A percentile compares a stretch with the other conserved stretches of the same genome.
phyloP scores from a whole-genome alignment of 139 green algal species.

The Coelastrella sp. region DNA sequence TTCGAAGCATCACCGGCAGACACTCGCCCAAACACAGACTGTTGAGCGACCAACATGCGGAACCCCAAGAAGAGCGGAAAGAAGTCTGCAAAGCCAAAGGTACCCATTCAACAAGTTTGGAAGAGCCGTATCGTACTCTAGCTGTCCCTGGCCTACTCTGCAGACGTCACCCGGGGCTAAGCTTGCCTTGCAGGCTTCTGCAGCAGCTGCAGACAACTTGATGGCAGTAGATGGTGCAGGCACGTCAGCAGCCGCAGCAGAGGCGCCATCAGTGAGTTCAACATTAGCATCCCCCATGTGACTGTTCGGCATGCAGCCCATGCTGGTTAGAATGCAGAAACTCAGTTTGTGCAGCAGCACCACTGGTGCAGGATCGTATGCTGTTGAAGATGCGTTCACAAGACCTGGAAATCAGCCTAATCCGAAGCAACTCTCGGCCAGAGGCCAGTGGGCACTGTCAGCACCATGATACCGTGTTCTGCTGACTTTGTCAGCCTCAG shows the following conservation, averaged over 20 bases:
- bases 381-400: background rate
- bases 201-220: constrained; percentile 24
- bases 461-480: too few species aligned
- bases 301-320: background rate
- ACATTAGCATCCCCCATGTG: background rate
- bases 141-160: background rate
- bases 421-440: too few species aligned
- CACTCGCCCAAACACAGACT: background rate
- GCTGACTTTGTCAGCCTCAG: too few species aligned
- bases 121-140: background rate
- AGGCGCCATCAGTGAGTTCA: background rate
- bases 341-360: background rate
- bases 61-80: constrained; percentile 55
- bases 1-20: background rate
- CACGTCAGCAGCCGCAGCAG: constrained; percentile 8
- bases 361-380: background rate
- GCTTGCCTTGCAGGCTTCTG: constrained; percentile 25
- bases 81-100: constrained; percentile 42
- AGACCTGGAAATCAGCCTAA: too few species aligned
- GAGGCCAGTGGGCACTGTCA: too few species aligned
- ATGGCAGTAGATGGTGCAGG: constrained; percentile 30
- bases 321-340: background rate
- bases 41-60: constrained; percentile 42
- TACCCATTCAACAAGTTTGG: background rate
- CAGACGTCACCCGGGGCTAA: background rate